phyloP scores from a whole-genome alignment of 768 basidiomycete genomes.

The Tulasnella sp. region DNA sequence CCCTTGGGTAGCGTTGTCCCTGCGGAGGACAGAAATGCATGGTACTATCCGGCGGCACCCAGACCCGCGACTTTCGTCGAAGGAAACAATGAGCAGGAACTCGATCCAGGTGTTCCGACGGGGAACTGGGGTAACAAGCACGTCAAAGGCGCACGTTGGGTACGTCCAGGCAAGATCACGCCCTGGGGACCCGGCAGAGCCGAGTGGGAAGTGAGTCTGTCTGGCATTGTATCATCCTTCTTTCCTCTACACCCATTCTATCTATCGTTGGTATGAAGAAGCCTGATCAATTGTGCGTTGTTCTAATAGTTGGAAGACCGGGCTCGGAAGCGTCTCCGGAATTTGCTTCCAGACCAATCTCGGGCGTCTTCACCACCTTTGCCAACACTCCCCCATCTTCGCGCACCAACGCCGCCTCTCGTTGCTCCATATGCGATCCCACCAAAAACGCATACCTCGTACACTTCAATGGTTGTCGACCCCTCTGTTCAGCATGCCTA shows the following conservation, averaged over 20 bases:
- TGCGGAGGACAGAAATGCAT: slow-evolving; percentile 65
- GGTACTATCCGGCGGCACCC: slow-evolving; percentile 67
- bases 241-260: not conserved
- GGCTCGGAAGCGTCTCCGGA: slow-evolving; percentile 72
- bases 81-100: slow-evolving; percentile 23
- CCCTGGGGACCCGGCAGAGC: slow-evolving; percentile 81
- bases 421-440: slow-evolving; percentile 71
- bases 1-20: slow-evolving; percentile 31
- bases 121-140: slow-evolving; percentile 86
- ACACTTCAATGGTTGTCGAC: slow-evolving; percentile 82
- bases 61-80: not conserved
- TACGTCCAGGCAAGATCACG: slow-evolving; percentile 73
- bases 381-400: slow-evolving; percentile 61
- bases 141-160: slow-evolving; percentile 71
- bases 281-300: not conserved
- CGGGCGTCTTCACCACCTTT: slow-evolving; percentile 66
- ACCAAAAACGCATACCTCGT: slow-evolving; percentile 62
- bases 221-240: not conserved
- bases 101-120: slow-evolving; percentile 38
- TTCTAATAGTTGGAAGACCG: slow-evolving; percentile 67
- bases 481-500: slow-evolving; percentile 79
- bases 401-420: slow-evolving; percentile 74
- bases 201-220: slow-evolving; percentile 67
- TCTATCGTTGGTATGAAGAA: not conserved
- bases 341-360: slow-evolving; percentile 51